Evolutionary conservation across 2,329 filamentous ascomycete species (phyloP), one percentile per base, ranked within the genome.

Genomic region (Colletotrichum musicola): DNA sequence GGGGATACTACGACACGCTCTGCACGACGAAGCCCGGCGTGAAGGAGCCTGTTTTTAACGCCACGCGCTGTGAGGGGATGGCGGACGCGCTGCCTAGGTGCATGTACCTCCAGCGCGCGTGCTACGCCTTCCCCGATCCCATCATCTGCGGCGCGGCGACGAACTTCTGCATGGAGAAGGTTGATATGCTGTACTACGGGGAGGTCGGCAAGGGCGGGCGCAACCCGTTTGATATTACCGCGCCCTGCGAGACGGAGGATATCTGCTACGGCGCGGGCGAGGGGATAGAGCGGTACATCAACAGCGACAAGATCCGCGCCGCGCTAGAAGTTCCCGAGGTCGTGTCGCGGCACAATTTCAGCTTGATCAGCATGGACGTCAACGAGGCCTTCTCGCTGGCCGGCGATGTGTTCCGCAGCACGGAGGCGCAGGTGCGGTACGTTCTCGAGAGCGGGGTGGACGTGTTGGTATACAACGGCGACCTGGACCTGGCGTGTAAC

Each of bases 171-270:
- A 78, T 74, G 71, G 71, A 79, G 1, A 77, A 80, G 3, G 77
- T 82, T 1, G 76, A 81, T n/a, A 72, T 72, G 14, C 76, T 77
- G 63, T 84, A 83, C 59, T 80, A 83, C 56, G 75, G 76, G 47
- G 81, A 82, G 55, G 79, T 81, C 4, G 74, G 76, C 16, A 66
- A 73, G 4, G 80, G 80, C 9, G 80, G 78, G 12, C 76, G 82
- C 12, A 83, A 83, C 64, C 76, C 80, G 30, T 84, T 80, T 68
- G 82, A 85, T 61, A 83, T 84, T 62, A 80, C 78, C 56, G 72
- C 71, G 10, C 77, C 77, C 4, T 81, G 80, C 55, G 75, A 79
- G 4, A 77, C 77, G 3, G 78, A 80, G 46, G 74, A 77, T 1
- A 72, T 81, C 6, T 83, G 81, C 75, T 82, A 83, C 72, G 72